Conservation (phyloP, 495 filamentous ascomycete genomes). For the Barbatosphaeria neglecta region DNA sequence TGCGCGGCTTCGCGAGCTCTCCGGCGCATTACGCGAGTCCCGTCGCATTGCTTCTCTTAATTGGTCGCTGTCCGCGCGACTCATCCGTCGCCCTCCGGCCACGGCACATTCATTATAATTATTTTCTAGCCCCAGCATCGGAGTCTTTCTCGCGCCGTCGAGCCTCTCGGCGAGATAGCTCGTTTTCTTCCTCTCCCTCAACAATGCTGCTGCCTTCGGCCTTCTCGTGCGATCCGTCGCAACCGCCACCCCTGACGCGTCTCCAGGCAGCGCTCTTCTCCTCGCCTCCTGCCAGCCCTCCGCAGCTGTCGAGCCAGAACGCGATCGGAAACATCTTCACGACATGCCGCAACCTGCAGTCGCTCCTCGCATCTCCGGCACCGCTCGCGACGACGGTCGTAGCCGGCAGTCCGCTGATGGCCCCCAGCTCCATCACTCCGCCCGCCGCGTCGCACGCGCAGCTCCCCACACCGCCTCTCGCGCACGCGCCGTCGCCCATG, state of each 20-base stretch:
- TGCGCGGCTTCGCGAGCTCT: background rate
- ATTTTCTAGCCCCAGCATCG: no score
- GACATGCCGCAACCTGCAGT: conserved; percentile 62
- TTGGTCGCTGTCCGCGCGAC: background rate
- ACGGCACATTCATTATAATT: no score
- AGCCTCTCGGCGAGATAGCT: no score
- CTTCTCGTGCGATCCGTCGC: conserved; percentile 55
- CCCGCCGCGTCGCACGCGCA: conserved; percentile 41
- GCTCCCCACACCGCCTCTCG: conserved; percentile 39
- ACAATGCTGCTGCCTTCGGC: conserved; percentile 63
- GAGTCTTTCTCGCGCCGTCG: background rate
- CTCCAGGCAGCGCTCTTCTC: conserved; percentile 48
- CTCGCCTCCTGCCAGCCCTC: conserved; percentile 51
- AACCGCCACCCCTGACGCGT: conserved; percentile 30
- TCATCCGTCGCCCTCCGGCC: background rate
- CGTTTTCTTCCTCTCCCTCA: background rate
- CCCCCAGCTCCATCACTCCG: conserved; percentile 26
- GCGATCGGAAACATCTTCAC: conserved; percentile 49
- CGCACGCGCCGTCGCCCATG: conserved; percentile 34
- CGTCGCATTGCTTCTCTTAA: background rate
- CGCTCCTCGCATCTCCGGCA: conserved; percentile 42
- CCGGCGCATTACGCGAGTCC: background rate
- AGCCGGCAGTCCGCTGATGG: no score
- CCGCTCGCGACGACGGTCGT: conserved; percentile 20
- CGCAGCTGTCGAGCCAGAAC: conserved; percentile 40